These are phyloP conservation scores for Diaporthe batatas DNA, from an alignment of 2,329 filamentous ascomycete species.

Conservation along the genomic window DNA sequence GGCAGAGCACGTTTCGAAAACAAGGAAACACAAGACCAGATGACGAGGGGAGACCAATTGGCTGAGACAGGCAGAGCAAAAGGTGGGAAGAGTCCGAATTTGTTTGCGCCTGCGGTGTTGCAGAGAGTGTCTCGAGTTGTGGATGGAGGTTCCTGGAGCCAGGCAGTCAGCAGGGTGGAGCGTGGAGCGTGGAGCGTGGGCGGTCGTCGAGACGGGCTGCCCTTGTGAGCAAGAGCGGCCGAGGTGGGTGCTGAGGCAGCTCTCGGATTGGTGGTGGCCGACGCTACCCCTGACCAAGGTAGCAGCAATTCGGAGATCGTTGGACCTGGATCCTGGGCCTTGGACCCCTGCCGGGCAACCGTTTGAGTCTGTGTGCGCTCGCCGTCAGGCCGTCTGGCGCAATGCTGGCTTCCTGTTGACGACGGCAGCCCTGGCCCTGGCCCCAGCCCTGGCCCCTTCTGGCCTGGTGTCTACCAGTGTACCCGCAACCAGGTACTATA, in stretches of 20 bases:
- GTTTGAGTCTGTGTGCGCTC: conserved; percentile 35
- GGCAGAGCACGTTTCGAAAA: conserved; percentile 30
- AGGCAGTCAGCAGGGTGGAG: conserved; percentile 28
- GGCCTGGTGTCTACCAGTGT: conserved; percentile 3
- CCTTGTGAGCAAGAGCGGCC: conserved; percentile 32
- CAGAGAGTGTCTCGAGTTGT: conserved; percentile 56
- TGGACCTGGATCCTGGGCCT: conserved; percentile 30
- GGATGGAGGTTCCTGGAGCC: conserved; percentile 44
- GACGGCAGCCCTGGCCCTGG: neutral
- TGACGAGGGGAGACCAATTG: conserved; percentile 33
- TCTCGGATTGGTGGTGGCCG: conserved; percentile 36
- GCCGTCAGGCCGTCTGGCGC: conserved; percentile 21
- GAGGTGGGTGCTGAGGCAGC: conserved; percentile 28
- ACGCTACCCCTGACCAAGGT: conserved; percentile 35
- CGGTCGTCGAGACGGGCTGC: conserved; percentile 31
- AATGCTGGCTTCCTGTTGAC: conserved; percentile 3
- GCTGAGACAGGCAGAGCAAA: conserved; percentile 6
- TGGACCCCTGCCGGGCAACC: conserved; percentile 33
- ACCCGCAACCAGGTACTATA: neutral
- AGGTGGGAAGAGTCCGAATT: conserved; percentile 28
- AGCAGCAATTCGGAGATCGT: conserved; percentile 34
- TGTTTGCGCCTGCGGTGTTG: conserved; percentile 49
- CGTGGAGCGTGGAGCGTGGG: conserved; percentile 16
- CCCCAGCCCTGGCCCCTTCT: conserved; percentile 6
- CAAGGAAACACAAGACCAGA: conserved; percentile 21